Evolutionary conservation across 2,329 filamentous ascomycete species (phyloP), one percentile per base, ranked within the genome.

Genomic region (Beauveria asiatica): DNA sequence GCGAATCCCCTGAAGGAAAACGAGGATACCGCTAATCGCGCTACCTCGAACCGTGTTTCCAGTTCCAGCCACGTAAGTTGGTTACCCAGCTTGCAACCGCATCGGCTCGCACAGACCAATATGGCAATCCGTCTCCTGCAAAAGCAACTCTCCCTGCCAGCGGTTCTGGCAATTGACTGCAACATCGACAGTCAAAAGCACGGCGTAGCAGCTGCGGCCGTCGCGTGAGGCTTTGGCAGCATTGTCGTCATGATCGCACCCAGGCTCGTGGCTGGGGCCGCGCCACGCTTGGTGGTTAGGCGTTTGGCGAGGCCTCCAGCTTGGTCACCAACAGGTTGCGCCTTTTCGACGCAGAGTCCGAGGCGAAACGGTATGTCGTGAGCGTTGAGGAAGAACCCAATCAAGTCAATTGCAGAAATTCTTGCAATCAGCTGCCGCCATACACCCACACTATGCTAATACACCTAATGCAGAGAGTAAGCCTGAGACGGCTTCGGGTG

Each of bases 271-370:
- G 23, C 45, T 8, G n/a, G 16, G 5, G 25, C 46, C 8, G 56
- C 56, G 25, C 39, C 56, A 25, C 56, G 56, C 44, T 41, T 50
- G 23, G n/a, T 44, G 21, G 13, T 25, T 9, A 49, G 19, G 44
- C 17, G 25, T 23, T n/a, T 42, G 11, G 25, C 53, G 54, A 46
- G 54, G 54, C 54, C 44, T 46, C 41, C 41, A 23, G 21, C 30
- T 23, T n/a, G 41, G 17, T 21, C n/a, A 19, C n/a, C 10, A 16
- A 45, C 10, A 37, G 41, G 9, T 13, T n/a, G 39, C 50, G 42
- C 57, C 37, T 72, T 72, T 64, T 70, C 70, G 41, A 69, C 69
- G n/a, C 67, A 69, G 55, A 57, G 64, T 52, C 39, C 61, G 21
- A 67, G 59, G 45, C 65, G 64, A 59, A 65, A 61, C 59, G 70